Conservation (phyloP, 164 flowering plant genomes). For the Aristolochia californica region DNA sequence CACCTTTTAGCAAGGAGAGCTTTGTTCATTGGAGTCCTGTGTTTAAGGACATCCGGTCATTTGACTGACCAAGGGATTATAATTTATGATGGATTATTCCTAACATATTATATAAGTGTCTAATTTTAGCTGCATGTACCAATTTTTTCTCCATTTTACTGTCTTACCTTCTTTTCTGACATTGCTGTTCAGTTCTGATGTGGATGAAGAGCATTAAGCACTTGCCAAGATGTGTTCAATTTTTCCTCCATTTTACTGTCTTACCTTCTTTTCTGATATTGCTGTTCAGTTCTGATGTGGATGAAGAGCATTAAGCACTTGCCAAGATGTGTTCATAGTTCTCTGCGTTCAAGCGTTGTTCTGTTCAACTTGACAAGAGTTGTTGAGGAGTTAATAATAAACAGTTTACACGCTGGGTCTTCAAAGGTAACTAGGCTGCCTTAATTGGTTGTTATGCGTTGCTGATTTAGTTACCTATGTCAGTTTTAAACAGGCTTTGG, state of each 20-base stretch:
- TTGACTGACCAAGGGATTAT: too few species aligned
- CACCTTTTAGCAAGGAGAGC: too few species aligned
- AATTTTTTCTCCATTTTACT: too few species aligned
- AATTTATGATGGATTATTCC: too few species aligned
- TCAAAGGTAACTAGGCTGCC: conserved; percentile 41
- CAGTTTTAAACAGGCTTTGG: background rate
- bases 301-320: conserved; percentile 62
- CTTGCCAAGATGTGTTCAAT: conserved; percentile 44
- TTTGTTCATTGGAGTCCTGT: too few species aligned
- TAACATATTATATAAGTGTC: too few species aligned
- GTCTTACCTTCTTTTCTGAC: too few species aligned
- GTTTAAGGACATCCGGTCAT: too few species aligned
- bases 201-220: conserved; percentile 52
- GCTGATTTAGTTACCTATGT: background rate
- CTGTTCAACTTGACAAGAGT: conserved; percentile 61
- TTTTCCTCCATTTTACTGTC: too few species aligned
- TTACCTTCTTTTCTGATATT: too few species aligned
- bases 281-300: background rate
- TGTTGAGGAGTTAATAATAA: conserved; percentile 81
- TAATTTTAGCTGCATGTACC: too few species aligned
- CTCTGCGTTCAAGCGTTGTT: conserved; percentile 66
- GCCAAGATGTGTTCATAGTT: conserved; percentile 47
- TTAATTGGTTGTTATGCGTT: background rate
- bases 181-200: background rate
- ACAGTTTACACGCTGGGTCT: conserved; percentile 87